Base-by-base conservation (phyloP, 2,329 filamentous ascomycete genomes). In the Spiromastix sp. region DNA sequence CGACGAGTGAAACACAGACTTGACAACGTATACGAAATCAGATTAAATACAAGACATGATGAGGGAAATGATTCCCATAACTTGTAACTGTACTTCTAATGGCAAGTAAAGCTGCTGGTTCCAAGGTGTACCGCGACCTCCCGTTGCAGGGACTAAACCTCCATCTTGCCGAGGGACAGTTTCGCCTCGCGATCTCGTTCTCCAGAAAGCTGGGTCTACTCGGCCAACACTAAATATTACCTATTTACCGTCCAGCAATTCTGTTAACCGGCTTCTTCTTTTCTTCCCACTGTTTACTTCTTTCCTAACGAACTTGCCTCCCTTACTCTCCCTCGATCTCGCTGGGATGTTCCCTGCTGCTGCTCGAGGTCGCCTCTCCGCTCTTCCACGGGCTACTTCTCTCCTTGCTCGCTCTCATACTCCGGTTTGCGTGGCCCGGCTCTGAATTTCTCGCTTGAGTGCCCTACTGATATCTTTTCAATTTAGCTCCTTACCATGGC, bases 321-420 rank as follows among this genome's bases (percentile, higher is more conserved):
- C 36, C 35, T 27, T 26, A 29, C 7, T 25, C 18, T 32, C 30
- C 36, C 36, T 35, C 25, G 16, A 30, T 30, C 27, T 33, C 37
- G 25, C 38, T 34, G 40, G 38, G 48, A 64, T 64, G 60, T 64
- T 64, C 51, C 53, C 55, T 48, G 58, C 59, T 50, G 54, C 58
- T 54, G 54, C 57, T 44, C 49, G 60, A 53, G 57, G 55, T 53
- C 60, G 60, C 52, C 53, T 64, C 42, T 55, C 57, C 43, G 48
- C 57, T 48, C 47, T 62, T 43, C 49, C 55, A 50, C 55, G 60
- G 50, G 51, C 56, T 42, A 51, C 57, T 40, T 51, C 58, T 43
- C 46, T 56, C 26, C 52, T 58, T 34, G 38, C 38, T 26, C 32
- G 48, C 34, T 44, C 54, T 40, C 52, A 53, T 49, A 54, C 53